Percentiles rank a stretch among this genome's conserved stretches.
Conservation (phyloP, 257 asterid genomes). For the Mitragyna speciosa region DNA sequence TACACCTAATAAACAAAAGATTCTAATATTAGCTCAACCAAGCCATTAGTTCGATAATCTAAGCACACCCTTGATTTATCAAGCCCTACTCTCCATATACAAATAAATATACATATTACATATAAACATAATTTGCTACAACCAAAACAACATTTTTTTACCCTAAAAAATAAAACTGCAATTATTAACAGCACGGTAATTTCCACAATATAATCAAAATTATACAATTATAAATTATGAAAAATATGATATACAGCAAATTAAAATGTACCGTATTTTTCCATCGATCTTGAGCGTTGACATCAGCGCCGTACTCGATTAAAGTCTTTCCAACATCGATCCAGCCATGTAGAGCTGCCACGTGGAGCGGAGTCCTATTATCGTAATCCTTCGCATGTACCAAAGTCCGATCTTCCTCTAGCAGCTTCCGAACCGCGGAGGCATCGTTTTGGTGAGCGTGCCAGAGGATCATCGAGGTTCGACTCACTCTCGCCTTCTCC, state of each 20-base stretch:
- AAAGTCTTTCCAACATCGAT: conserved; percentile 77
- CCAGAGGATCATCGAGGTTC: conserved; percentile 86
- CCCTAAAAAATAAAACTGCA: neutral
- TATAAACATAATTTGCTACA: neutral
- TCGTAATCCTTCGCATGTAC: conserved; percentile 92
- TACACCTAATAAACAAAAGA: neutral
- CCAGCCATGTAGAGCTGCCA: conserved; percentile 96
- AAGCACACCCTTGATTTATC: neutral
- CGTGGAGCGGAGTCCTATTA: conserved; percentile 89
- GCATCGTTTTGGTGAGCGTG: conserved; percentile 93
- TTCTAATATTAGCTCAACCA: neutral
- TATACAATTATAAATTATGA: neutral
- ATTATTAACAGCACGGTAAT: neutral
- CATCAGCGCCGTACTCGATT: conserved; percentile 71
- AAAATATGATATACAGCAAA: neutral
- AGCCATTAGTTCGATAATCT: neutral
- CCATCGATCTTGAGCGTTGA: conserved; percentile 99
- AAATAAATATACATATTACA: neutral
- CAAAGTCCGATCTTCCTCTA: conserved; percentile 76
- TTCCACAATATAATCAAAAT: neutral
- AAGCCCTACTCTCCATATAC: neutral
- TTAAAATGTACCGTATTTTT: conserved; percentile 63
- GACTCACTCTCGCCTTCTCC: conserved; percentile 79
- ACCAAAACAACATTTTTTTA: neutral
- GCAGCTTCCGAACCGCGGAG: conserved; percentile 69